Evolutionary conservation across 2,329 filamentous ascomycete genomes (phyloP).

Genomic region (Colletotrichum sp.): DNA sequence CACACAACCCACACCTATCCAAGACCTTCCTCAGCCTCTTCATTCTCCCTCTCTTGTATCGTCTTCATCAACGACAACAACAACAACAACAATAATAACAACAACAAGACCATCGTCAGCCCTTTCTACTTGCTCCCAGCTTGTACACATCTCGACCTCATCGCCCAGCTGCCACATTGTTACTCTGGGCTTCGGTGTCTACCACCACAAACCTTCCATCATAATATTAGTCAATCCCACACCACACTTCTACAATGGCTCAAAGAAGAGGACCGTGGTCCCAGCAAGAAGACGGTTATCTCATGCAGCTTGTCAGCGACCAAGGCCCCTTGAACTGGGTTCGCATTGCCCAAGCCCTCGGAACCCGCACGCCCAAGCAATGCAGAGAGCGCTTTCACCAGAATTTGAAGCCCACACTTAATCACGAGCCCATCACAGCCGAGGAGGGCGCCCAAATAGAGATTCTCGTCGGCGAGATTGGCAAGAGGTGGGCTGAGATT

Average conservation of each 20-base stretch:
- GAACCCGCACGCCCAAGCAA: conserved; percentile 87
- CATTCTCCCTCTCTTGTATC: background rate
- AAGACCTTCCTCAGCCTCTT: background rate
- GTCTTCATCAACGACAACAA: background rate
- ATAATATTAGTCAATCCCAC: background rate
- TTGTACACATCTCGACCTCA: background rate
- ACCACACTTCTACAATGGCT: background rate
- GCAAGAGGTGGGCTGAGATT: conserved; percentile 93
- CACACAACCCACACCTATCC: conserved; percentile 3
- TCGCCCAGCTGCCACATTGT: background rate
- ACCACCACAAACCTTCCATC: background rate
- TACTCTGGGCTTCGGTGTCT: background rate
- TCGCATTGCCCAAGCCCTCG: conserved; percentile 77
- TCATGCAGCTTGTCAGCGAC: conserved; percentile 72
- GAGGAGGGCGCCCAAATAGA: conserved; percentile 79
- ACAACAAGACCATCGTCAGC: background rate
- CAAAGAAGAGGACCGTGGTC: conserved; percentile 79
- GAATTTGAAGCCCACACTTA: conserved; percentile 80
- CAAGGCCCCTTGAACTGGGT: conserved; percentile 91
- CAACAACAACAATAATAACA: background rate
- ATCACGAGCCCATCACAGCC: conserved; percentile 74
- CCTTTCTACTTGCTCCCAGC: background rate
- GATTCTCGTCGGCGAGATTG: conserved; percentile 75
- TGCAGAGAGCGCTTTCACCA: conserved; percentile 95
- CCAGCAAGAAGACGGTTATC: conserved; percentile 72